These are phyloP conservation scores for Mortierella sp. DNA, from an alignment of 371 early-diverging fungal genomes.

Conservation along the genomic window DNA sequence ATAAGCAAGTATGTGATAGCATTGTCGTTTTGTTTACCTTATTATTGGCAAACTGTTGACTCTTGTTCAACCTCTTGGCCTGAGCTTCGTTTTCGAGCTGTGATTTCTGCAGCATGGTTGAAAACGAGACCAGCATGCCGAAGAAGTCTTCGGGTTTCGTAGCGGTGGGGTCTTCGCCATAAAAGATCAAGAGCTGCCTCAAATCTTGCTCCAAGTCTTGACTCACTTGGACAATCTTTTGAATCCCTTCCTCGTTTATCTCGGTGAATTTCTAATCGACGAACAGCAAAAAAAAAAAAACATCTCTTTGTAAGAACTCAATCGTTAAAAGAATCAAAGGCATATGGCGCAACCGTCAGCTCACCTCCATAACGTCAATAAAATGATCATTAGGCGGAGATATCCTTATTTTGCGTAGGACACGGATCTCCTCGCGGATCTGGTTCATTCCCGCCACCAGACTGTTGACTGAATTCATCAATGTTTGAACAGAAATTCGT, in stretches of 20 bases:
- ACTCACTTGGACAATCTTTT: slow-evolving; percentile 60
- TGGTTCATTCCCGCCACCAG: slow-evolving; percentile 65
- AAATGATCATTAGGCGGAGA: slow-evolving; percentile 72
- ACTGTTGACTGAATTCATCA: slow-evolving; percentile 71
- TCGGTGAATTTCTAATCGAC: slow-evolving; percentile 35
- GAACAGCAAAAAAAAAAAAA: too few relatives aligned
- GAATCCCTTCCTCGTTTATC: slow-evolving; percentile 43
- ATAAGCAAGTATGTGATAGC: too few relatives aligned
- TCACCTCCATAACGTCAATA: slow-evolving; percentile 72
- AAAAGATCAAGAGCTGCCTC: slow-evolving; percentile 72
- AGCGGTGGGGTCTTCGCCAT: slow-evolving; percentile 84
- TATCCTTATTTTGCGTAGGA: slow-evolving; percentile 47
- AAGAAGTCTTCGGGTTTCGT: slow-evolving; percentile 92
- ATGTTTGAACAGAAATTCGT: slow-evolving; percentile 71
- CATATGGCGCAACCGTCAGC: too few relatives aligned
- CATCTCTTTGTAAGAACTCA: too few relatives aligned
- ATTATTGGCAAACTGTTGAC: slow-evolving; percentile 20
- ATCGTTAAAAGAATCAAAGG: too few relatives aligned
- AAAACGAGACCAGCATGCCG: slow-evolving; percentile 67
- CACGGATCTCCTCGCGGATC: slow-evolving; percentile 67
- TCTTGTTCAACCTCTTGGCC: slow-evolving; percentile 31
- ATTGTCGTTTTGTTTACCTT: slow-evolving; percentile 15
- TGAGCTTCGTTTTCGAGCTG: slow-evolving; percentile 47
- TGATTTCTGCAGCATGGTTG: slow-evolving; percentile 51
- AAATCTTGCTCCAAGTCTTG: slow-evolving; percentile 76